Percentiles rank a stretch among this genome's conserved stretches.
phyloP scores from a whole-genome alignment of 2,329 filamentous ascomycete species.

The Trichophyton simii region DNA sequence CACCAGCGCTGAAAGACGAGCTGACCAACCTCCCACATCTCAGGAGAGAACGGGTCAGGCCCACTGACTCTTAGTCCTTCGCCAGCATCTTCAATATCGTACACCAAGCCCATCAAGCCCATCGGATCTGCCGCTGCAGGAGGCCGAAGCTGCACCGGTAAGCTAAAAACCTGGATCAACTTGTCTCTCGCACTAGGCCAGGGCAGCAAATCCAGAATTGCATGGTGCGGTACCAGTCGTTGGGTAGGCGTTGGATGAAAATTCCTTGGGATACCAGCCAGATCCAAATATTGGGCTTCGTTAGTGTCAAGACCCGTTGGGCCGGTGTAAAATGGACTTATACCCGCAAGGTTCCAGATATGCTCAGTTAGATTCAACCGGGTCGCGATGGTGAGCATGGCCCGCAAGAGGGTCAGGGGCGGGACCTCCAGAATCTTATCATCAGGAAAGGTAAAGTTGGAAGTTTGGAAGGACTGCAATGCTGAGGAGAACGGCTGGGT shows the following conservation, averaged over 20 bases:
- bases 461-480: constrained; percentile 15
- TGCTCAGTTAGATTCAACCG: constrained; percentile 33
- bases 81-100: constrained; percentile 44
- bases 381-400: constrained; percentile 36
- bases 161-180: constrained; percentile 40
- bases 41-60: constrained; percentile 37
- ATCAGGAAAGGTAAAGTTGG: constrained; percentile 31
- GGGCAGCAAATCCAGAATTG: constrained; percentile 45
- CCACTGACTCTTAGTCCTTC: constrained; percentile 43
- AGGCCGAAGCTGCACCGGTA: constrained; percentile 40
- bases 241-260: constrained; percentile 43
- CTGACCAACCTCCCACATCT: constrained; percentile 47
- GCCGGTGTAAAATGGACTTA: constrained; percentile 37
- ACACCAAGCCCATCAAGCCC: constrained; percentile 41
- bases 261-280: constrained; percentile 32
- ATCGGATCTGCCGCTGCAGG: constrained; percentile 35
- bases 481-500: constrained; percentile 12
- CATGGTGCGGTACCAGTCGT: constrained; percentile 42
- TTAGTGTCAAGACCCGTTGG: not conserved
- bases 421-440: constrained; percentile 39
- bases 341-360: constrained; percentile 37
- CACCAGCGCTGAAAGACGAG: constrained; percentile 49
- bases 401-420: constrained; percentile 39
- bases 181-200: constrained; percentile 45
- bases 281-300: constrained; percentile 16